Base-by-base conservation (phyloP, 768 basidiomycete genomes). In the Tricholoma sp. region DNA sequence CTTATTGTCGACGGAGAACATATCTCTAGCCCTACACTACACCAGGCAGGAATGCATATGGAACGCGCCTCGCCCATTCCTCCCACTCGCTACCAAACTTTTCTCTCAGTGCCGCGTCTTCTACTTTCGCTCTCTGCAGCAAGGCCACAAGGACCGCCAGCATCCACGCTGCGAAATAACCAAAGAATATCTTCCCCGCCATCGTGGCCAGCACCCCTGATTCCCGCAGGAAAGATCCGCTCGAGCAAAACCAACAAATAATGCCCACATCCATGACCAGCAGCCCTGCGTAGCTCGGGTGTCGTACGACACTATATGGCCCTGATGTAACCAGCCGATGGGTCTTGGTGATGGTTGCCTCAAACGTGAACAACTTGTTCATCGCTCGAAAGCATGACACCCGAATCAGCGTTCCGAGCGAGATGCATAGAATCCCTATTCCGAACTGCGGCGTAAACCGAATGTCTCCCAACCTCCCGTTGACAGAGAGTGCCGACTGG, bases 311-410 rank as follows among this genome's bases (percentile, higher is more conserved):
- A 37, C 34, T 17, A 24, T 84, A 84, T 0, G 79, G 80, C 1
- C 81, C 81, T 29, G 69, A 67, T 0, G 73, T 79, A 6, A 83
- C 68, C 15, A 84, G 70, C 53, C 59, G 66, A 54, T 84, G 82
- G 52, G 76, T 69, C 18, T 67, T 65, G 41, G 72, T 73, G 29
- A 83, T 77, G 65, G 70, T 72, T 70, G 81, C 69, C 62, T 81
- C 77, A 54, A 80, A 83, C 0, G 81, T 84, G 63, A 81, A 82
- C 44, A 79, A 61, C 1, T 52, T 63, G 4, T 79, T 80, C 13
- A 84, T 71, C 36, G 74, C 76, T 36, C 71, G 66, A 62, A 77
- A 83, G 59, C 80, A 80, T 11, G 56, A 47, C 57, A 66, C 66
- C 20, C 80, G 72, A 50, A 79, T 70, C 50, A 70, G 74, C 0